A percentile compares a stretch with the other conserved stretches of the same genome.
These are phyloP conservation scores for Taxawa tesnikishii DNA, from an alignment of 2,329 filamentous ascomycete species.

Conservation along the genomic window DNA sequence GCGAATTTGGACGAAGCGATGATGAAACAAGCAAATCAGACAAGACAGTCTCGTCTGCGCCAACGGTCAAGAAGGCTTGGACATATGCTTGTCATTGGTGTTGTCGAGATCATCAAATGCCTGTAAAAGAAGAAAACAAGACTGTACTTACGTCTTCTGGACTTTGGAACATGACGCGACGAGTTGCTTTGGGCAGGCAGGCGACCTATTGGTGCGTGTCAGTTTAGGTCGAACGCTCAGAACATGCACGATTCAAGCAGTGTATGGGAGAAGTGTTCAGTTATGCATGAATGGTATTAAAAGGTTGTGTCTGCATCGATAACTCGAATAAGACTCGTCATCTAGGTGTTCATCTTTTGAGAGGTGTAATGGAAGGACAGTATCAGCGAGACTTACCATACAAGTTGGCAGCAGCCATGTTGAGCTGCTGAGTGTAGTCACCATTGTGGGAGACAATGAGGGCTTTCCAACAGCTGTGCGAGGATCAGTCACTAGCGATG, in stretches of 20 bases:
- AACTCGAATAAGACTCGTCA: conserved; percentile 27
- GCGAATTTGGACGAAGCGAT: conserved; percentile 9
- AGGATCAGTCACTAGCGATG: no score
- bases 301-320: conserved; percentile 23
- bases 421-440: no score
- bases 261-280: conserved; percentile 3
- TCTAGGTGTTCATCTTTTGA: conserved; percentile 22
- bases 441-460: no score
- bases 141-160: no score
- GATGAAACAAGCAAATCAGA: conserved; percentile 7
- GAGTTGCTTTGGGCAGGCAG: no score
- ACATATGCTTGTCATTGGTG: conserved; percentile 28
- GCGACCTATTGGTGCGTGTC: no score
- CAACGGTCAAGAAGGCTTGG: conserved; percentile 24
- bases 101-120: conserved; percentile 20
- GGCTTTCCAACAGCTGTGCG: no score
- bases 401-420: no score
- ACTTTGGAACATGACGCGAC: no score
- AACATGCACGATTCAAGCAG: no score
- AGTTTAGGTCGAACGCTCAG: no score
- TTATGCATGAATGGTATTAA: conserved; percentile 23
- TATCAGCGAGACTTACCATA: conserved; percentile 1
- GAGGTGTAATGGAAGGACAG: conserved; percentile 2
- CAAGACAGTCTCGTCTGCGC: conserved; percentile 19
- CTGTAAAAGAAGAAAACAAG: no score